These are phyloP conservation scores for Podaxis pistillaris DNA, from an alignment of 768 basidiomycete species.

Conservation along the genomic window DNA sequence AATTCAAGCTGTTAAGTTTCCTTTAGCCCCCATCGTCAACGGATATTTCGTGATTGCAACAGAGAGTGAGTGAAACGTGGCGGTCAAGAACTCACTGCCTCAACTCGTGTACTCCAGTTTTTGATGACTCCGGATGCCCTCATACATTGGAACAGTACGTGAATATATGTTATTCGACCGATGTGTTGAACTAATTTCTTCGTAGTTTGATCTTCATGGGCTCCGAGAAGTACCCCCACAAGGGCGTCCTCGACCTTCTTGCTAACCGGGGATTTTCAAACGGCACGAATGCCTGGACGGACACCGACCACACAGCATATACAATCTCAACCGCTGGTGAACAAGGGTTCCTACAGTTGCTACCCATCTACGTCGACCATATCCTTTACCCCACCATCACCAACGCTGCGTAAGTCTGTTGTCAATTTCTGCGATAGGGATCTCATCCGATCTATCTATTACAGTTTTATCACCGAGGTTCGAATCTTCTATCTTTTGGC, in stretches of 20 bases:
- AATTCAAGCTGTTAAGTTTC: slow-evolving; percentile 18
- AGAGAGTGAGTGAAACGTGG: slow-evolving; percentile 56
- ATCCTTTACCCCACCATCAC: slow-evolving; percentile 95
- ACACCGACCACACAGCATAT: slow-evolving; percentile 92
- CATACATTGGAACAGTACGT: slow-evolving; percentile 95
- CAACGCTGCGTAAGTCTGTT: slow-evolving; percentile 65
- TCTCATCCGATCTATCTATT: slow-evolving; percentile 13
- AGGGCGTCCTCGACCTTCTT: slow-evolving; percentile 91
- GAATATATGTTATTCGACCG: not conserved
- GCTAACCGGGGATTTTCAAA: slow-evolving; percentile 93
- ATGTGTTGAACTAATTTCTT: slow-evolving; percentile 12
- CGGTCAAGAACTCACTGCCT: not conserved
- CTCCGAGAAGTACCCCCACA: slow-evolving; percentile 92
- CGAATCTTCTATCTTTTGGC: slow-evolving; percentile 5
- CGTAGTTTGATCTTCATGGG: slow-evolving; percentile 89
- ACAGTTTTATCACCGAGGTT: slow-evolving; percentile 60
- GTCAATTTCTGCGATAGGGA: not conserved
- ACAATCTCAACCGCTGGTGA: slow-evolving; percentile 95
- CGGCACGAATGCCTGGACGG: slow-evolving; percentile 97
- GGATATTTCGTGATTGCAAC: slow-evolving; percentile 90
- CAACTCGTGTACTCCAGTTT: slow-evolving; percentile 50
- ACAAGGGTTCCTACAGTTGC: slow-evolving; percentile 83
- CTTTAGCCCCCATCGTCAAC: slow-evolving; percentile 79
- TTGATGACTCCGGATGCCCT: slow-evolving; percentile 92
- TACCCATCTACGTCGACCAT: slow-evolving; percentile 93